Evolutionary conservation across 1,139 yeast species (phyloP).

Genomic region (Candida sanyaensis): DNA sequence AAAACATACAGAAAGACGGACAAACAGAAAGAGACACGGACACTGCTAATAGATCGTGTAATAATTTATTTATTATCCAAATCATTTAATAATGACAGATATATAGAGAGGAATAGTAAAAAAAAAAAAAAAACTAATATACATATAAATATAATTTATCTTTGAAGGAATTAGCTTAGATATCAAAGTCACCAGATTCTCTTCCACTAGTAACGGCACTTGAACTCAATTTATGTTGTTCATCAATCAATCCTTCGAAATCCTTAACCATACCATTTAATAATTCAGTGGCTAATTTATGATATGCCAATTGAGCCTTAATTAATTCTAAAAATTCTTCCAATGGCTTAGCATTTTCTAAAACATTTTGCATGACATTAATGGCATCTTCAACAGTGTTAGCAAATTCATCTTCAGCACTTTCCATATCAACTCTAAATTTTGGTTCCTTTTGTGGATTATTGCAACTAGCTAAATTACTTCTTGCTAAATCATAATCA

Average conservation of each 20-base stretch:
- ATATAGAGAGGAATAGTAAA: neutral
- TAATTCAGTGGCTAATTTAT: conserved; percentile 72
- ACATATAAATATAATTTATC: neutral
- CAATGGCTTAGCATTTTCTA: conserved; percentile 72
- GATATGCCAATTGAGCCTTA: conserved; percentile 82
- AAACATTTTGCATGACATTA: conserved; percentile 77
- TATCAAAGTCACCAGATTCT: conserved; percentile 49
- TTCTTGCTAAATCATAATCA: conserved; percentile 78
- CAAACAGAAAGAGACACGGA: neutral
- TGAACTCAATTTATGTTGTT: conserved; percentile 25
- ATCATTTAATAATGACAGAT: neutral
- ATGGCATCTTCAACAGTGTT: conserved; percentile 91
- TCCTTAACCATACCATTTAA: conserved; percentile 68
- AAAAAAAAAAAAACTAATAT: neutral
- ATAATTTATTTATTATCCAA: neutral
- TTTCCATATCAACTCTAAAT: conserved; percentile 76
- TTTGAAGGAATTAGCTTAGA: conserved; percentile 19
- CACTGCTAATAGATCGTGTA: neutral
- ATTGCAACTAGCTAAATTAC: conserved; percentile 62
- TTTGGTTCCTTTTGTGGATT: conserved; percentile 76
- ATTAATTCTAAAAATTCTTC: conserved; percentile 69
- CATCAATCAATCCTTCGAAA: conserved; percentile 62
- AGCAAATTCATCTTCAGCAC: conserved; percentile 88
- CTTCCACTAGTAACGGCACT: conserved; percentile 22
- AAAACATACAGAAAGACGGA: neutral